phyloP scores from a whole-genome alignment of 75 land plant species.

The Chamaecyparis obtusa region DNA sequence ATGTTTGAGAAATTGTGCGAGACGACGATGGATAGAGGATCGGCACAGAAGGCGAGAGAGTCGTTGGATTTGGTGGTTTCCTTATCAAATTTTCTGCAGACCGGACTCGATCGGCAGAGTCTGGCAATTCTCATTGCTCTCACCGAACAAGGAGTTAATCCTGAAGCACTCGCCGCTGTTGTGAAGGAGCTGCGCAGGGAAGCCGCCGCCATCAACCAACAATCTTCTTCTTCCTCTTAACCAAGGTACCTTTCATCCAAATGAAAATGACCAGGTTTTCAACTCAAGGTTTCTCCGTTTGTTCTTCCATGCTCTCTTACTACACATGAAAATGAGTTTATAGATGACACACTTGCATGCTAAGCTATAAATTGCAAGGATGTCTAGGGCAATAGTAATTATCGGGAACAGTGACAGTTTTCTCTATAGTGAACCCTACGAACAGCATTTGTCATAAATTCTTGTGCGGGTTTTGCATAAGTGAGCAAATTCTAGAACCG shows the following conservation, averaged over 20 bases:
- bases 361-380: neutral
- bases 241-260: neutral
- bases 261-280: neutral
- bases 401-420: neutral
- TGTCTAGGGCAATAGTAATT: neutral
- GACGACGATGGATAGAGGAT: slow-evolving; percentile 42
- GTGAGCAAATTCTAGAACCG: neutral
- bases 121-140: slow-evolving; percentile 66
- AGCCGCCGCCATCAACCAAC: slow-evolving; percentile 35
- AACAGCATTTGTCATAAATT: neutral
- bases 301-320: neutral
- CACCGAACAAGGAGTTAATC: slow-evolving; percentile 67
- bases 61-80: slow-evolving; percentile 61
- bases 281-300: neutral
- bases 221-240: slow-evolving; percentile 9
- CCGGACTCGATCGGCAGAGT: slow-evolving; percentile 76
- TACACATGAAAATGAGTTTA: neutral
- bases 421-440: neutral
- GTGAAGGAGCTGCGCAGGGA: slow-evolving; percentile 73
- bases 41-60: slow-evolving; percentile 65
- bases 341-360: neutral
- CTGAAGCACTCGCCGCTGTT: slow-evolving; percentile 75
- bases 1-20: neutral
- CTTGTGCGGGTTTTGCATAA: neutral
- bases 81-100: slow-evolving; percentile 63